phyloP scores from a whole-genome alignment of 2,329 filamentous ascomycete species.

The Myotisia sp. region DNA sequence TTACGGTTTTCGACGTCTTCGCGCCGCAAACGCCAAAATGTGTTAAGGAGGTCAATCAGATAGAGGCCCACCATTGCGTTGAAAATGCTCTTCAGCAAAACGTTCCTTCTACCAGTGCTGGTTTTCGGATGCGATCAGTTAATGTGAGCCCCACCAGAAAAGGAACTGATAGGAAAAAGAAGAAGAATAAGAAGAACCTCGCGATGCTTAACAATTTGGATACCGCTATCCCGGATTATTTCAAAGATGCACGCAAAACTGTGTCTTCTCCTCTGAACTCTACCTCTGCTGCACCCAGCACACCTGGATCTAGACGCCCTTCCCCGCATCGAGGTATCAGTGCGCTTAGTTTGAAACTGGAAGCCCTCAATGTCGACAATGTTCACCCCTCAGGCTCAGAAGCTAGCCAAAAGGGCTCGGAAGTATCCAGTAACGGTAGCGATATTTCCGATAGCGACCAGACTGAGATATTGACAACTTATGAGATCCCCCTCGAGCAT shows the following conservation, averaged over 20 bases:
- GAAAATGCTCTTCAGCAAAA: not conserved
- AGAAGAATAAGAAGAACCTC: slow-evolving; percentile 28
- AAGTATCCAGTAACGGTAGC: slow-evolving; percentile 43
- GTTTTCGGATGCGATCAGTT: slow-evolving; percentile 9
- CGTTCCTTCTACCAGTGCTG: not conserved
- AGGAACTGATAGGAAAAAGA: slow-evolving; percentile 20
- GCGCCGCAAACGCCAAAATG: slow-evolving; percentile 10
- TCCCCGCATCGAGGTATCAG: slow-evolving; percentile 59
- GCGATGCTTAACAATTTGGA: slow-evolving; percentile 10
- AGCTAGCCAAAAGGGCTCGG: slow-evolving; percentile 34
- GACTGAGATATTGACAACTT: slow-evolving; percentile 62
- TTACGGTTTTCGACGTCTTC: slow-evolving; percentile 14
- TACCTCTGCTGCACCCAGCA: slow-evolving; percentile 13
- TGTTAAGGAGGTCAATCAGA: not conserved
- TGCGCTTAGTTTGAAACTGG: slow-evolving; percentile 66
- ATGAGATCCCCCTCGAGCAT: slow-evolving; percentile 69
- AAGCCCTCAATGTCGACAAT: slow-evolving; percentile 56
- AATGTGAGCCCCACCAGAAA: slow-evolving; percentile 9
- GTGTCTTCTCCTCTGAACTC: slow-evolving; percentile 18
- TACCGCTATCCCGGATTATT: not conserved
- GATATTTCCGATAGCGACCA: slow-evolving; percentile 47
- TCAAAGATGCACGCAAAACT: slow-evolving; percentile 9
- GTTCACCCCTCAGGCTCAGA: slow-evolving; percentile 43
- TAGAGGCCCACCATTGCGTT: not conserved
- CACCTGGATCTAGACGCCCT: slow-evolving; percentile 35